Conservation (phyloP, 805 yeast species). For the Candida pini region DNA sequence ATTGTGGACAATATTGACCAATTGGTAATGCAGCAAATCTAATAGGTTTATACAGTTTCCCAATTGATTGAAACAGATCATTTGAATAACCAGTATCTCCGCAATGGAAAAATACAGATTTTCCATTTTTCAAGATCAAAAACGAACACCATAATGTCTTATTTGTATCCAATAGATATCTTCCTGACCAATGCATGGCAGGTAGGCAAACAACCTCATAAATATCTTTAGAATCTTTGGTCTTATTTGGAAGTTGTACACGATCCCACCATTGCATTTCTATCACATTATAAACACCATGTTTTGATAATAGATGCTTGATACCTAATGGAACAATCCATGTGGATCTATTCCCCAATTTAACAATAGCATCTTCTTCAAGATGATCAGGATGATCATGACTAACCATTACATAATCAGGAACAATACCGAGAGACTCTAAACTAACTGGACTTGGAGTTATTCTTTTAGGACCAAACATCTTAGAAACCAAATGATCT, state of each 20-base stretch:
- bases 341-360: slow-evolving; percentile 52
- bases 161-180: slow-evolving; percentile 76
- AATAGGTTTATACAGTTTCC: slow-evolving; percentile 57
- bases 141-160: slow-evolving; percentile 86
- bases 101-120: slow-evolving; percentile 79
- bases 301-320: slow-evolving; percentile 47
- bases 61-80: slow-evolving; percentile 65
- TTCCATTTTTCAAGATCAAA: slow-evolving; percentile 56
- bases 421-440: slow-evolving; percentile 51
- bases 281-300: slow-evolving; percentile 55
- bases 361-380: slow-evolving; percentile 53
- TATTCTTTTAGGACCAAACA: slow-evolving; percentile 81
- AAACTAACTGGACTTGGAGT: slow-evolving; percentile 66
- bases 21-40: slow-evolving; percentile 76
- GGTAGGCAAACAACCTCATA: slow-evolving; percentile 88
- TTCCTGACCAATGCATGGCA: slow-evolving; percentile 96
- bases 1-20: slow-evolving; percentile 91
- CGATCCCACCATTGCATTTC: slow-evolving; percentile 96
- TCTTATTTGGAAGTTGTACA: slow-evolving; percentile 29
- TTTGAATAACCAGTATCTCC: slow-evolving; percentile 92
- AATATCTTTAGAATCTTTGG: slow-evolving; percentile 31
- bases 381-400: slow-evolving; percentile 97
- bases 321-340: slow-evolving; percentile 92
- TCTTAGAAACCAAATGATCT: slow-evolving; percentile 54
- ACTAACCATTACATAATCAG: slow-evolving; percentile 73